Base-by-base conservation (phyloP, 106 monocot genomes). In the Dendrobium chrysotoxum region DNA sequence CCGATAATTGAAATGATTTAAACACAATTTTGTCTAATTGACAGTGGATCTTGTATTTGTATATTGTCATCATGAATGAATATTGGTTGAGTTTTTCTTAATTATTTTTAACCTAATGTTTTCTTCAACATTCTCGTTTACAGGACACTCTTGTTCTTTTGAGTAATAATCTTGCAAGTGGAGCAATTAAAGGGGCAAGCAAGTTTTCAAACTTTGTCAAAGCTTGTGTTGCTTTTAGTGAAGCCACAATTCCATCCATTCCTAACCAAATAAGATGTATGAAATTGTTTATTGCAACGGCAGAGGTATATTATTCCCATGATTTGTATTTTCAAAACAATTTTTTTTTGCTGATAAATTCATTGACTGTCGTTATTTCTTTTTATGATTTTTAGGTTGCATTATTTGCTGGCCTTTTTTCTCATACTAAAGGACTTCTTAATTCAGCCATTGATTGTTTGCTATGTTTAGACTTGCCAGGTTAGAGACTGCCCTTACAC, bases 141-240 rank as follows among this genome's bases (percentile, higher is more conserved):
- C 82, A 88, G 87, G 82, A 82, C 30, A 79, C 68, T 77, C 76
- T 88, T 67, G 79, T 85, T 76, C 87, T 82, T 66, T 80, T 76
- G 58, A 77, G 84, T 82, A 88, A 88, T 71, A 72, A 70, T 72
- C 70, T 85, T 68, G 87, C 84, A 40, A 47, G 79, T 11, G 84
- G 71, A 72, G 78, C 84, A 58, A 80, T 84, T 38, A 84, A 82
- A 77, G 76, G 53, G 21, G 58, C 42, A 42, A 76, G 35, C 21
- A 82, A 79, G 71, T 65, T 35, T 76, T 15, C 31, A 21, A 79
- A 28, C 40, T 82, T 88, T 58, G 50, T 88, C 30, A 88, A 77
- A 77, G 82, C 84, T 71, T 88, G 87, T 73, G 40, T 88, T 30
- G 82, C 87, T 28, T 88, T 88, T 38, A 88, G 75, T 88, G 87